Base-by-base conservation (phyloP, 441 rosid genomes). In the California macrophylla region DNA sequence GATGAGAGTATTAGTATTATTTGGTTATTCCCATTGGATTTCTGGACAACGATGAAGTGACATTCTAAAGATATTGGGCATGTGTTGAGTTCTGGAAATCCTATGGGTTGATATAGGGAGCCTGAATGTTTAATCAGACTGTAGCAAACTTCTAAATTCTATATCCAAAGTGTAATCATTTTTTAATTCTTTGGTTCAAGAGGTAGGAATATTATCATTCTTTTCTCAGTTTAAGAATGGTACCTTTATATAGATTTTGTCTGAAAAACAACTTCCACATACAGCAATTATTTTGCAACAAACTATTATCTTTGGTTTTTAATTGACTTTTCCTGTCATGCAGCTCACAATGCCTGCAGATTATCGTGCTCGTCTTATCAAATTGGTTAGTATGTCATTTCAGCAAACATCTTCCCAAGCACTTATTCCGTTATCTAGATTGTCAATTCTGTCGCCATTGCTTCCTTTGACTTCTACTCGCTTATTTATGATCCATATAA, bases 331-430 rank as follows among this genome's bases (percentile, higher is more conserved):
- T 21, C 60, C 74, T 69, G 2, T 68, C 71, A 82, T 84, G 85
- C 90, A 96, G 99, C 87, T 91, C 52, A 88, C 93, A 25, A 81
- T 93, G 87, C 85, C 91, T 0, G 98, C 93, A 67, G 99, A 96
- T 72, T 85, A 81, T 42, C 97, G 97, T 21, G 69, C 81, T 68
- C 98, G 97, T 60, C 87, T 96, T 65, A 79, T 86, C 64, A 96
- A 93, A 81, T 66, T 96, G 98, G 99, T 96, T 20, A 82, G 96
- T 92, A 64, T 65, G 72, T 65, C 28, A 64, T 70, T 25, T 68
- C 21, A 40, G 23, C 36, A 47, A 40, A 6, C 21, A 21, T 42
- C 6, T 23, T 67, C 13, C 24, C 40, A 42, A 25, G 38, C 67
- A 64, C 16, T 30, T 64, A 16, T 30, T 7, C 26, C 47, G 32